Base-by-base conservation (phyloP, 2,329 filamentous ascomycete species). In the Exophiala spinifera region DNA sequence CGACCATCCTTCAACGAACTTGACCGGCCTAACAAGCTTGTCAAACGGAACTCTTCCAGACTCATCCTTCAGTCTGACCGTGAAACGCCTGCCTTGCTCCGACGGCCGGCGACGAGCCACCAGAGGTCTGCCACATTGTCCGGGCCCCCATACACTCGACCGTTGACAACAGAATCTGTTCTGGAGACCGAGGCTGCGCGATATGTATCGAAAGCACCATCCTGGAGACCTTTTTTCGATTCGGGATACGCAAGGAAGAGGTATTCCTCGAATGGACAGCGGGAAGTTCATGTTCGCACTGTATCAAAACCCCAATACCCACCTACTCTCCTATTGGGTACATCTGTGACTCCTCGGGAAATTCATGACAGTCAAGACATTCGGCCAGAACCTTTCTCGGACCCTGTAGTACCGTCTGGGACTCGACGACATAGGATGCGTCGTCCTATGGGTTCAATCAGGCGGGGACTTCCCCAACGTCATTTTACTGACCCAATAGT, bases 81-180 rank as follows among this genome's bases (percentile, higher is more conserved):
- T 19, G 73, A 75, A 28, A 70, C 72, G 53, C 42, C 77, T n/a
- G 71, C 78, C 4, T 74, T 74, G 20, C 73, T 84, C 52, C 77
- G 78, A 53, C 75, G 83, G 55, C 83, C 83, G 43, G 81, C 81
- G 14, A 86, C 83, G 11, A 85, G 83, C 67, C 80, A 85, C 66
- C 81, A 85, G 65, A 74, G 83, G 49, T 80, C 79, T 21, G 78
- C 77, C 43, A 79, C 77, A 7, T 70, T 81, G 56, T 60, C 57
- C 25, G 57, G 57, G 28, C 17, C 47, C 19, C 55, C 57, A n/a
- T 60, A 55, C 28, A 54, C 55, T 4, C 49, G 57, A 31, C 57
- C 57, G 14, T 39, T 55, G 33, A 61, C 53, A 15, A 55, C 45
- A 5, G 50, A 56, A 42, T 56, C 54, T 23, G 43, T 21, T 20